Base-by-base conservation (phyloP, 1,284 basidiomycete genomes). In the Grifola frondosa region DNA sequence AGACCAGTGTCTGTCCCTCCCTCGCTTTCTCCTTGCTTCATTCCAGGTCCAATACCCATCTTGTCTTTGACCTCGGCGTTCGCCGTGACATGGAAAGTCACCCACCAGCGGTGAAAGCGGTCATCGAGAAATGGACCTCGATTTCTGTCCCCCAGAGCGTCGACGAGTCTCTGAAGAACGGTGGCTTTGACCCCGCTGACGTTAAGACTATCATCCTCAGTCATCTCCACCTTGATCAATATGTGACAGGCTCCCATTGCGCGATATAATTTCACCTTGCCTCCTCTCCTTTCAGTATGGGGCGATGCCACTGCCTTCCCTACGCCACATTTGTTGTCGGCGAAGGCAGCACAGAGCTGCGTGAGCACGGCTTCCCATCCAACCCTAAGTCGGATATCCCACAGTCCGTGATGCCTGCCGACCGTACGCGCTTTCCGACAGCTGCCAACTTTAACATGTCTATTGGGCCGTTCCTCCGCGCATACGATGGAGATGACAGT, bases 51-150 rank as follows among this genome's bases (percentile, higher is more conserved):
- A 56, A 62, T 4, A 57, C 65, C 24, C 67, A 63, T 29, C 50
- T 78, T 30, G 56, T 80, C 3, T 79, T 81, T 46, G 78, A 80
- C 46, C 66, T 80, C 5, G 77, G 78, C n/a, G 66, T 74, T n/a
- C 67, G 75, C 22, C 67, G 68, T 25, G 71, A 80, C 53, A 58
- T 67, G 52, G 59, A 71, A 8, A 67, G 59, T 5, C 67, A 67
- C 37, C 70, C 75, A 1, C 71, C 55, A 5, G 45, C 44, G 4
- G 48, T 51, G 4, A 47, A 45, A 31, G 40, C 48, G 24, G 39
- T 44, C 2, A 48, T 50, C 25, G 45, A 40, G 1, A 44, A 44
- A 8, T 37, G 47, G 6, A 24, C 35, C 13, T n/a, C n/a, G n/a
- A 56, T 68, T 19, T 48, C 56, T 2, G 57, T 73, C 4, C 54